Evolutionary conservation across 768 basidiomycete species (phyloP).

Genomic region (Baorangia bicolor): DNA sequence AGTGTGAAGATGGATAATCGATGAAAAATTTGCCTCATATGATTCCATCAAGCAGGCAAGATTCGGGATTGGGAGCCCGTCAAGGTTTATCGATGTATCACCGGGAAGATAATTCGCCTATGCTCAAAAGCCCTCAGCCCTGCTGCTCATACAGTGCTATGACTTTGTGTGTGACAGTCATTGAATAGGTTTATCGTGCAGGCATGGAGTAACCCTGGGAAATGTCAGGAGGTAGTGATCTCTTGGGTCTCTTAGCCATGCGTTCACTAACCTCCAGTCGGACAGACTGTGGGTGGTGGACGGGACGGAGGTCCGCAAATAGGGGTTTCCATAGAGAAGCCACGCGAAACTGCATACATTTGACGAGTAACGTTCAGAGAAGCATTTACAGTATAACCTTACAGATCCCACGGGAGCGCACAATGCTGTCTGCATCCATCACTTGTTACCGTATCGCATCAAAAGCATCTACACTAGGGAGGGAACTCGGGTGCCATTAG

Average conservation of each 20-base stretch:
- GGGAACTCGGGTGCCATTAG: background rate
- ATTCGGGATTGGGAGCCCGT: background rate
- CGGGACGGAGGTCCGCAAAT: conserved; percentile 3
- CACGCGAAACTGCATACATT: background rate
- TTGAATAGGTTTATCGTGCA: background rate
- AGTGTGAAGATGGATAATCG: background rate
- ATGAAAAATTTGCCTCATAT: conserved; percentile 1
- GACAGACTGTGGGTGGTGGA: background rate
- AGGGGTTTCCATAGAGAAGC: conserved; percentile 11
- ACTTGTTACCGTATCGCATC: background rate
- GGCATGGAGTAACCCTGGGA: conserved; percentile 5
- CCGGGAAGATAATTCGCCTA: background rate
- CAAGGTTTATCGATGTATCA: background rate
- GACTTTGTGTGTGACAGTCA: background rate
- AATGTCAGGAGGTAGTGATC: background rate
- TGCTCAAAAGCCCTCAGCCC: background rate
- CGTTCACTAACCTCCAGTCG: background rate
- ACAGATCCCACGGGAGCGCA: background rate
- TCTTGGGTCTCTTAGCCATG: background rate
- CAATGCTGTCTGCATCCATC: background rate
- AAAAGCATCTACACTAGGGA: background rate
- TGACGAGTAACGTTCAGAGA: background rate
- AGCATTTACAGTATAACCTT: conserved; percentile 3
- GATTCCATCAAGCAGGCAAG: background rate
- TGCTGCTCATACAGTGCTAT: background rate